Base-by-base conservation (phyloP, 176 grass and related monocot species). In the Paspalum notatum region DNA sequence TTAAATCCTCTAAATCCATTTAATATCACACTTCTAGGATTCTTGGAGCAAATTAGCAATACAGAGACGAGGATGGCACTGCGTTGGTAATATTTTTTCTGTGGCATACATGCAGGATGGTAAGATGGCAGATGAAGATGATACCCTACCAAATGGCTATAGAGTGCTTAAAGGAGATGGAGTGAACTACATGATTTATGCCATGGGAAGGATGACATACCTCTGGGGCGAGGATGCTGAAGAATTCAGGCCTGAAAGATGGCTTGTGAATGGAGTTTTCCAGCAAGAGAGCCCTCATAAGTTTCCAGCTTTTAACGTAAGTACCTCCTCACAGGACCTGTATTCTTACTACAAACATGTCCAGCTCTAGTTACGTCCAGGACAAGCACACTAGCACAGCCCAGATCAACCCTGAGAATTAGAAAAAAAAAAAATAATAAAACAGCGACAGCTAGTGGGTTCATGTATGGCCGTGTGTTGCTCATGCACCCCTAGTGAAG, bases 191-290 rank as follows among this genome's bases (percentile, higher is more conserved):
- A 72, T 86, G 74, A 84, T 79, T 71, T 93, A 90, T 25, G 82
- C 85, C 3, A 93, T 90, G 88, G 91, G 91, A 24, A 85, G 91
- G 55, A 90, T 93, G 91, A 76, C 46, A 24, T 85, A 78, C 68
- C 63, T 93, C 46, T 93, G 85, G 88, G 88, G 91, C 3, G 52
- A 83, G 20, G 88, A 90, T 39, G 88, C 85, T 3, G 75, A 83
- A 25, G 70, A 85, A 20, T 93, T 90, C 56, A 78, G 59, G 22
- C 88, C 88, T 37, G 82, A 93, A 78, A 72, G 88, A 66, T 93
- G 91, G 91, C 74, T 93, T 66, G 47, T 66, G 12, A 74, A 93
- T 72, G 91, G 88, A 77, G 45, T 72, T 17, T 93, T 88, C 65
- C 68, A 76, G 63, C 79, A 82, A 55, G 85, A 88, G 20, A 93